Base-by-base conservation (phyloP, 306 rosid species). In the Glycine latifolia region DNA sequence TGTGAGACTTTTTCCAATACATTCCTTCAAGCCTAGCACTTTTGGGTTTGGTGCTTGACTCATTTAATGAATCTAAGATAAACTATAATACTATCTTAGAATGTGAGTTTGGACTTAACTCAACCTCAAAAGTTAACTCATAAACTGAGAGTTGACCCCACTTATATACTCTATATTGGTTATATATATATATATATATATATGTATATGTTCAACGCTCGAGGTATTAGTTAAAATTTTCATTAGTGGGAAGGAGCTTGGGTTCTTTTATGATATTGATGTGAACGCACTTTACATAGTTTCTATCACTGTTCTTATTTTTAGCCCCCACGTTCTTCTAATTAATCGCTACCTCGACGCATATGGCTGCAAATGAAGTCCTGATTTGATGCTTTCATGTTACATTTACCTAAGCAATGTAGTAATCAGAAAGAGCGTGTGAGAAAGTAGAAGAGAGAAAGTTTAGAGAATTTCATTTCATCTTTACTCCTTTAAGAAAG, bases 241-340 rank as follows among this genome's bases (percentile, higher is more conserved):
- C 12, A 10, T 67, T 41, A 43, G 79, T 62, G 48, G 79, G 46
- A 71, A 62, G 68, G 66, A 71, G 67, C 71, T 12, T 61, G 41
- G 5, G 33, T 54, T 17, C 8, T 80, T 55, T 75, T 82, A 85
- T 84, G 86, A 84, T 41, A 59, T 74, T 81, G 90, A 85, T 76
- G 87, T 78, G 91, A 83, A 81, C 70, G 83, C 88, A 79, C 79
- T 17, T 54, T 71, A 26, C 59, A 85, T 71, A 35, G 61, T 66
- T 53, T 46, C 67, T 11, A 3, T 53, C 4, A 47, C 63, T 65
- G 7, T 8, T 31, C 66, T 66, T 11, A 4, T 53, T 60, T 31
- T 35, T 17, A 15, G 10, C 1, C 37, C 44, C 44, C 73, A 33
- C 41, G 53, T 2, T 67, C 10, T 72, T 53, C 56, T 35, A 44